phyloP scores from a whole-genome alignment of 2,329 filamentous ascomycete species.

The Neodidymelliopsis sp. region DNA sequence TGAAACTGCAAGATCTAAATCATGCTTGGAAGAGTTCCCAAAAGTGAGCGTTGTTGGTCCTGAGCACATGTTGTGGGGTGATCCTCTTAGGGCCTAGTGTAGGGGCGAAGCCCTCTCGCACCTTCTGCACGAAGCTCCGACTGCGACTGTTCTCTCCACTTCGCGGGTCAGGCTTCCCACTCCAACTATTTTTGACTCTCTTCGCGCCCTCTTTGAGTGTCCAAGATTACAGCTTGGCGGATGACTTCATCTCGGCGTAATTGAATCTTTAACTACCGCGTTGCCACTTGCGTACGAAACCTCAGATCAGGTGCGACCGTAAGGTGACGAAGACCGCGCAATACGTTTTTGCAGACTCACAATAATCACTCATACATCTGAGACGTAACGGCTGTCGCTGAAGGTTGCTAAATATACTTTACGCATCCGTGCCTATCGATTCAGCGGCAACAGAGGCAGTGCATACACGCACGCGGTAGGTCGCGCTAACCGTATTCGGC shows the following conservation, averaged over 20 bases:
- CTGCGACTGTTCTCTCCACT: conserved; percentile 1
- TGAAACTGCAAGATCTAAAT: no score
- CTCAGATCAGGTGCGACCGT: background rate
- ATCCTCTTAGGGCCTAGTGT: conserved; percentile 4
- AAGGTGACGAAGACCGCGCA: conserved; percentile 6
- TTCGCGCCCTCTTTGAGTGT: background rate
- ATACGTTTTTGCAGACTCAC: background rate
- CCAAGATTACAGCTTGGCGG: background rate
- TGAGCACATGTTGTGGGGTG: no score
- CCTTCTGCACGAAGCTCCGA: conserved; percentile 13
- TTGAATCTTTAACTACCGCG: background rate
- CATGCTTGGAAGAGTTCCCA: no score
- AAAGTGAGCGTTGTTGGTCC: no score
- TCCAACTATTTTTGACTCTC: background rate
- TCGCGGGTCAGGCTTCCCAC: background rate
- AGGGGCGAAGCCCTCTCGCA: background rate
- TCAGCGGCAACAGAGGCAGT: conserved; percentile 11
- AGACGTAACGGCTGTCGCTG: background rate
- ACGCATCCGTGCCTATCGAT: conserved; percentile 14
- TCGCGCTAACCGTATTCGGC: conserved; percentile 7
- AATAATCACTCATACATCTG: background rate
- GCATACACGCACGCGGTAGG: conserved; percentile 12
- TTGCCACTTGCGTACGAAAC: conserved; percentile 3
- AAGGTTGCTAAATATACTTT: conserved; percentile 16
- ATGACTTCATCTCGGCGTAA: background rate